phyloP scores from a whole-genome alignment of 2,329 filamentous ascomycete genomes.

The Incumbomyces delicatus region DNA sequence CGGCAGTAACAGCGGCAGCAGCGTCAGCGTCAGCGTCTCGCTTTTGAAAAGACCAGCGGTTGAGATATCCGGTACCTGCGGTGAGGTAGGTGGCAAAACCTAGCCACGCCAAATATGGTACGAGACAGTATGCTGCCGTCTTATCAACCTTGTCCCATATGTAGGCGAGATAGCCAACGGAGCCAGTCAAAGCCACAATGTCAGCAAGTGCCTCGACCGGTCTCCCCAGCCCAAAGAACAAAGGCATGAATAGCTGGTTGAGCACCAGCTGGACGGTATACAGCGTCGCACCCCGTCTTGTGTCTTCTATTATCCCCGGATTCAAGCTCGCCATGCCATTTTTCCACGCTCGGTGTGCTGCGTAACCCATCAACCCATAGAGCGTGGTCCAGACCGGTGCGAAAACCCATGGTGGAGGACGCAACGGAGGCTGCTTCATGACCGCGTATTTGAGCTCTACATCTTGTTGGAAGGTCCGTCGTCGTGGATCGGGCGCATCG shows the following conservation, averaged over 20 bases:
- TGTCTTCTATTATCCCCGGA: constrained; percentile 46
- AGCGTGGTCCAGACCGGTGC: constrained; percentile 50
- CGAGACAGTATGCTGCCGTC: constrained; percentile 62
- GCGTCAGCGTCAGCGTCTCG: no score
- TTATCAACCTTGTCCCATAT: constrained; percentile 67
- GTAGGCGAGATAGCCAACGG: constrained; percentile 64
- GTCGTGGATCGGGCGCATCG: constrained; percentile 13
- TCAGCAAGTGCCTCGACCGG: constrained; percentile 67
- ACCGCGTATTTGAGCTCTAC: constrained; percentile 29
- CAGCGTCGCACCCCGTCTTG: constrained; percentile 62
- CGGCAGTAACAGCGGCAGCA: no score
- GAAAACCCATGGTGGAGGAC: constrained; percentile 49
- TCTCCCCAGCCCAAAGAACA: constrained; percentile 73
- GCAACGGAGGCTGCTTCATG: constrained; percentile 40
- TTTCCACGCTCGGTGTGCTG: constrained; percentile 66
- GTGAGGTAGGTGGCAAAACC: constrained; percentile 80
- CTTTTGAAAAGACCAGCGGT: constrained; percentile 51
- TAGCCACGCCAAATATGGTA: constrained; percentile 79
- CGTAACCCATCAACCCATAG: constrained; percentile 73
- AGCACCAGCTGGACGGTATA: constrained; percentile 79
- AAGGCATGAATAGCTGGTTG: constrained; percentile 82
- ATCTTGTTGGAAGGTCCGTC: constrained; percentile 17
- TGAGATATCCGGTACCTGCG: constrained; percentile 57
- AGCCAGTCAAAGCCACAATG: constrained; percentile 60
- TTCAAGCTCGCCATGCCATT: constrained; percentile 51